These are phyloP conservation scores for Candida hungchunana DNA, from an alignment of 805 yeast genomes.

Conservation along the genomic window DNA sequence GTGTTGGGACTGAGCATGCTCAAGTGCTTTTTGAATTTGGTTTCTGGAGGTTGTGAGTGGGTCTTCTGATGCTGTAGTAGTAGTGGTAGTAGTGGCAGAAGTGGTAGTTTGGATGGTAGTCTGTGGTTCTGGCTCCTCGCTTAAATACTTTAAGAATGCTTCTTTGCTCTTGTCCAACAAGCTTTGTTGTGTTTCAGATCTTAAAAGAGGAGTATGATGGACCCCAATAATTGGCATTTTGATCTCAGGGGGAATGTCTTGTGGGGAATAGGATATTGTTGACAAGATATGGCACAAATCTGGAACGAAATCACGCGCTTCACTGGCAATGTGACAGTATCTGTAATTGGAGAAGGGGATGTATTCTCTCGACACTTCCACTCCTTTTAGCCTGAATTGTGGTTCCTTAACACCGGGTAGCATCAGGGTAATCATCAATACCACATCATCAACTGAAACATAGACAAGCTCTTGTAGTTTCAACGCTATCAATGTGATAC, in stretches of 20 bases:
- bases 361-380: slow-evolving; percentile 13
- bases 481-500: slow-evolving; percentile 1
- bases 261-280: neutral
- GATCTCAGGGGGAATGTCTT: slow-evolving; percentile 1
- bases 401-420: slow-evolving; percentile 1
- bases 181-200: slow-evolving; percentile 12
- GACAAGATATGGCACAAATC: neutral
- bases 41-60: slow-evolving; percentile 5
- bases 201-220: neutral
- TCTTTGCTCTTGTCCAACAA: slow-evolving; percentile 11
- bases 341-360: slow-evolving; percentile 19
- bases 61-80: slow-evolving; percentile 1
- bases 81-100: neutral
- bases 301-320: neutral
- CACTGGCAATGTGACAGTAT: slow-evolving; percentile 5
- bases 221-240: slow-evolving; percentile 12
- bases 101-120: neutral
- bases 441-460: neutral
- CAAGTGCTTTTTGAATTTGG: slow-evolving; percentile 10
- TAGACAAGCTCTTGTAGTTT: neutral
- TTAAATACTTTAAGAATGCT: slow-evolving; percentile 6
- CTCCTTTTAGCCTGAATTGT: neutral
- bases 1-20: slow-evolving; percentile 8
- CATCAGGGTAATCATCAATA: neutral
- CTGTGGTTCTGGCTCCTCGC: slow-evolving; percentile 4